phyloP scores from a whole-genome alignment of 1,284 basidiomycete species.

The Lentinula novae-zelandiae region DNA sequence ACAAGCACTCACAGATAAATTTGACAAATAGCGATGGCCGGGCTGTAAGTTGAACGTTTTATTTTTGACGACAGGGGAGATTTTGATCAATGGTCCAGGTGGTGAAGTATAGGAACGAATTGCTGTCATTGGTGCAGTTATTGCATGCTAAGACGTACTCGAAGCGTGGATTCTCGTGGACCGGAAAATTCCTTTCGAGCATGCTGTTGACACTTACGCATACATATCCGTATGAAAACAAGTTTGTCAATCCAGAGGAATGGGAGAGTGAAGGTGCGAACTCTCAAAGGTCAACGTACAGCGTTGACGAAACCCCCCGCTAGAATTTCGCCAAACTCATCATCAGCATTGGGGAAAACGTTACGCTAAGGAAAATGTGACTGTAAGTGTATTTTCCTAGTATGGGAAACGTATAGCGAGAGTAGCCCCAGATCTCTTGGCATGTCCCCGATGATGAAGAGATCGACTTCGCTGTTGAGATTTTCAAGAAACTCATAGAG shows the following conservation, averaged over 20 bases:
- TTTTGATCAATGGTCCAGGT: slow-evolving; percentile 33
- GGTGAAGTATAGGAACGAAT: slow-evolving; percentile 58
- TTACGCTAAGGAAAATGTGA: slow-evolving; percentile 55
- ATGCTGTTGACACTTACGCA: slow-evolving; percentile 75
- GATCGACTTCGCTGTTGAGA: slow-evolving; percentile 72
- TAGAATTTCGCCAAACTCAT: slow-evolving; percentile 73
- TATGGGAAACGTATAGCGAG: neutral
- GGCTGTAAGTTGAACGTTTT: slow-evolving; percentile 38
- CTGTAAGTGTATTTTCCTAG: slow-evolving; percentile 31
- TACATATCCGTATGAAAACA: slow-evolving; percentile 82
- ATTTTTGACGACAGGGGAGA: neutral
- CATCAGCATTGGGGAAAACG: slow-evolving; percentile 79
- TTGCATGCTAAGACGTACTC: slow-evolving; percentile 73
- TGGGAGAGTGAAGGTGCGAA: slow-evolving; percentile 70
- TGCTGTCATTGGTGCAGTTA: slow-evolving; percentile 64
- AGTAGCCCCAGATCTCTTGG: slow-evolving; percentile 63
- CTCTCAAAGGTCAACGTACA: neutral
- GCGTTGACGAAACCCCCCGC: neutral
- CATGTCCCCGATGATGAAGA: slow-evolving; percentile 66
- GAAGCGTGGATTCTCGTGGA: slow-evolving; percentile 83
- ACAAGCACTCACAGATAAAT: neutral
- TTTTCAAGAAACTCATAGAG: slow-evolving; percentile 71
- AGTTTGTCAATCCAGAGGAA: slow-evolving; percentile 78
- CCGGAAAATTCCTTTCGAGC: slow-evolving; percentile 72
- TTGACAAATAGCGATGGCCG: slow-evolving; percentile 49